Base-by-base conservation (phyloP, 805 yeast species). In the Trichomonascus vanleenenianus region DNA sequence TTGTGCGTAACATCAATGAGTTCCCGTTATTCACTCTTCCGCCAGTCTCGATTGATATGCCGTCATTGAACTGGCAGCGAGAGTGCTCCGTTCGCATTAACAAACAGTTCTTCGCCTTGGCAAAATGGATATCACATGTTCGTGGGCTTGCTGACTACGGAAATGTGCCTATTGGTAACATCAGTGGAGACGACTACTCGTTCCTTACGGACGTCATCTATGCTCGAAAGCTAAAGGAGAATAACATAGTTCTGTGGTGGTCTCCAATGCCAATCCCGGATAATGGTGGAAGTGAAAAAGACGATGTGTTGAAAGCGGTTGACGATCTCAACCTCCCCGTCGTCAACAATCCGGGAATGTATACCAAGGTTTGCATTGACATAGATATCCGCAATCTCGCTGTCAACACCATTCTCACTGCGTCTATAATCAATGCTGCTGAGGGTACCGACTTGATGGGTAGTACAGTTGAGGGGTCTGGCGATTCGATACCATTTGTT, bases 201-300 rank as follows among this genome's bases (percentile, higher is more conserved):
- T 85, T 78, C 55, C 68, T 88, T 55, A 83, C 91, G 48, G 99
- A 93, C 62, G 74, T 91, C 36, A 80, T 80, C 45, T 93, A 86
- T 62, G 95, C 97, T 0, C 72, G 98, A 56, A 72, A 80, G 43
- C 71, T 93, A 46, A 69, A 69, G 15, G 72, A 78, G 40, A 75
- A 77, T 40, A 77, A 79, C 49, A 75, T 85, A 35, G 82, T 91
- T 4, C 66, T 94, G 27, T 93, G 98, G 97, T 93, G 98, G 97
- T 85, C 95, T 0, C 76, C 81, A 2, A 71, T 72, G 14, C 84
- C 91, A 0, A 63, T 74, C 39, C 91, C 96, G 0, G 96, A 87
- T 57, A 81, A 77, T 56, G 97, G 96, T 27, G 96, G 95, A 0
- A 58, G 67, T 37, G 89, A 87, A 60, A 76, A 73, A 54, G 93